A percentile compares a stretch with the other conserved stretches of the same genome.
Evolutionary conservation across 345 rosid genomes (phyloP).

Genomic region (Populus alba): DNA sequence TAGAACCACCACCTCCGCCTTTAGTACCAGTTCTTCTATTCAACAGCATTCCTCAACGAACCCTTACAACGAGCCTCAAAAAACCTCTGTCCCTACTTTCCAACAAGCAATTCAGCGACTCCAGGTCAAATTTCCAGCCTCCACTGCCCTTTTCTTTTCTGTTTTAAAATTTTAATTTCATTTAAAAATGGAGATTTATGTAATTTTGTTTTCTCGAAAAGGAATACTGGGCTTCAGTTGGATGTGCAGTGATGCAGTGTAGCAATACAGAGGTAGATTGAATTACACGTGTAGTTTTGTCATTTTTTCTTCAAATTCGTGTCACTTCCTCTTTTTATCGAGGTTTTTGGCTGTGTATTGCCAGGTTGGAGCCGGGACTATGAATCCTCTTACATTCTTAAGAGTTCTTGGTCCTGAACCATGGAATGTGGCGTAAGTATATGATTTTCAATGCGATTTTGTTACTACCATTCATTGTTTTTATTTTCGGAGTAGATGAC

Average conservation of each 20-base stretch:
- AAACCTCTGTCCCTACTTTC: constrained; percentile 56
- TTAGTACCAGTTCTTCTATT: constrained; percentile 33
- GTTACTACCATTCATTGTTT: background rate
- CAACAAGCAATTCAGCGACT: constrained; percentile 96
- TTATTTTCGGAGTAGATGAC: background rate
- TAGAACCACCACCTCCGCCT: constrained; percentile 32
- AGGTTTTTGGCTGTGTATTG: constrained; percentile 13
- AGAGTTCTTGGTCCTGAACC: constrained; percentile 99
- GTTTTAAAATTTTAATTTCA: background rate
- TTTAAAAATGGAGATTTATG: background rate
- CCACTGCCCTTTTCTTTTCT: background rate
- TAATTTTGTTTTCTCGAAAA: constrained; percentile 15
- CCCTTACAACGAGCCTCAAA: constrained; percentile 20
- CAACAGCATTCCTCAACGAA: constrained; percentile 42
- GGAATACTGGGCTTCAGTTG: constrained; percentile 99
- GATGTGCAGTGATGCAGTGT: constrained; percentile 96
- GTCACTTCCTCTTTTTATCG: background rate
- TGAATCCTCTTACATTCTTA: constrained; percentile 90
- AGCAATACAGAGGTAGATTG: constrained; percentile 81
- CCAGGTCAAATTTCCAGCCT: constrained; percentile 37
- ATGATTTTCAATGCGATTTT: constrained; percentile 11
- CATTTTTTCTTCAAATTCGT: background rate
- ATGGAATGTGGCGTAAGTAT: constrained; percentile 89
- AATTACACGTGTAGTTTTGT: background rate
- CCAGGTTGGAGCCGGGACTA: constrained; percentile 97